Percentiles rank a stretch among this genome's conserved stretches.
These are phyloP conservation scores for Penicillium oxalicum DNA, from an alignment of 2,329 filamentous ascomycete genomes.

Conservation along the genomic window DNA sequence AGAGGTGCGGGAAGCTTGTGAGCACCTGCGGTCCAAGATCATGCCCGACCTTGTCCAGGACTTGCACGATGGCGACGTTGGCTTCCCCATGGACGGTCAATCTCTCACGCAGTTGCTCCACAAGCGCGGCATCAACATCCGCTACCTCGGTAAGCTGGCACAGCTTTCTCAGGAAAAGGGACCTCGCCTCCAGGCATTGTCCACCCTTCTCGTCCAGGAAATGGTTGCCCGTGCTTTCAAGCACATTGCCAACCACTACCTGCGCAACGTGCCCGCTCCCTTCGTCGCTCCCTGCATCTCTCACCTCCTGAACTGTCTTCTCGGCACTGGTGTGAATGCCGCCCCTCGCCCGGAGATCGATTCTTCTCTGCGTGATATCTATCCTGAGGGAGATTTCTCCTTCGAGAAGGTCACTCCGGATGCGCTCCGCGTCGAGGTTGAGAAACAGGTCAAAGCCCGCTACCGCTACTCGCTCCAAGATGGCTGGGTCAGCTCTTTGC, in stretches of 20 bases:
- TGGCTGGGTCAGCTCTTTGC: slow-evolving; percentile 62
- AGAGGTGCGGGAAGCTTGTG: slow-evolving; percentile 77
- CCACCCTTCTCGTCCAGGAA: slow-evolving; percentile 74
- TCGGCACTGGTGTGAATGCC: slow-evolving; percentile 70
- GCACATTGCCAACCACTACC: slow-evolving; percentile 73
- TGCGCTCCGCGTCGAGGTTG: slow-evolving; percentile 62
- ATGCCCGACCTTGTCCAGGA: slow-evolving; percentile 84
- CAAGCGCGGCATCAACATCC: slow-evolving; percentile 93
- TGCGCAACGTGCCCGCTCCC: slow-evolving; percentile 71
- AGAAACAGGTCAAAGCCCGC: slow-evolving; percentile 63
- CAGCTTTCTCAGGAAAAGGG: slow-evolving; percentile 61
- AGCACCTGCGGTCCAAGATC: slow-evolving; percentile 67
- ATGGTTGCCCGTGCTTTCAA: slow-evolving; percentile 97
- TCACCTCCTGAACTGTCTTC: slow-evolving; percentile 88
- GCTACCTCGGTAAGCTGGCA: slow-evolving; percentile 86
- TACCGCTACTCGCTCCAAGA: slow-evolving; percentile 69
- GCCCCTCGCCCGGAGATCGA: slow-evolving; percentile 75
- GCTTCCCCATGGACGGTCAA: slow-evolving; percentile 97
- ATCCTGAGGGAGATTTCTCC: slow-evolving; percentile 71
- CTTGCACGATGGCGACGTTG: slow-evolving; percentile 83
- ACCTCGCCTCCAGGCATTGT: slow-evolving; percentile 68
- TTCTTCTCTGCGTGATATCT: slow-evolving; percentile 64
- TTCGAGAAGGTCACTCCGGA: slow-evolving; percentile 76
- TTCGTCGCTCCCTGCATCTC: slow-evolving; percentile 74
- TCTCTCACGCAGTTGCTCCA: slow-evolving; percentile 84